Percentiles rank a stretch among this genome's conserved stretches.
Evolutionary conservation across 2,329 filamentous ascomycete species (phyloP).

Genomic region (Penicillium palitans): DNA sequence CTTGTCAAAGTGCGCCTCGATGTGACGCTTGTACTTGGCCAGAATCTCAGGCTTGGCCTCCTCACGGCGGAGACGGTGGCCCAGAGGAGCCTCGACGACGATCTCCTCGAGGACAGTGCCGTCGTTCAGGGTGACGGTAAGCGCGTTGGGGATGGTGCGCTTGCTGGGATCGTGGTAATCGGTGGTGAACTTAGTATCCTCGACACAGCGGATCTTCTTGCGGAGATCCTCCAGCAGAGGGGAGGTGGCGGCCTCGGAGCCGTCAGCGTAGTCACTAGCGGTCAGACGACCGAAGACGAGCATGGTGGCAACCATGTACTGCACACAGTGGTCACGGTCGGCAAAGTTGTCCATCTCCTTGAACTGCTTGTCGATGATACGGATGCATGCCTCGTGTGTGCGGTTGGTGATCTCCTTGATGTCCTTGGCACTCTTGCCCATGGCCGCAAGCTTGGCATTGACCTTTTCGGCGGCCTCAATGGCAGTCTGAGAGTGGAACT

Average conservation of each 20-base stretch:
- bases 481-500: slow-evolving; percentile 98
- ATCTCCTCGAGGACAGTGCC: slow-evolving; percentile 89
- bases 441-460: slow-evolving; percentile 74
- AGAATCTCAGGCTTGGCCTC: slow-evolving; percentile 98
- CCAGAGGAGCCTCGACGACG: slow-evolving; percentile 88
- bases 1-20: slow-evolving; percentile 77
- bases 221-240: slow-evolving; percentile 86
- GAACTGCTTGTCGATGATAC: slow-evolving; percentile 99
- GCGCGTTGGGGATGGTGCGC: slow-evolving; percentile 94
- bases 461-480: slow-evolving; percentile 92
- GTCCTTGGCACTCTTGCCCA: slow-evolving; percentile 89
- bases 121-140: slow-evolving; percentile 93
- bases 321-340: slow-evolving; percentile 98
- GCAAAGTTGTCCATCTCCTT: slow-evolving; percentile 99
- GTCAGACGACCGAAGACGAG: slow-evolving; percentile 91
- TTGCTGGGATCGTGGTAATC: slow-evolving; percentile 94
- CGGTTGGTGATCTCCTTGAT: slow-evolving; percentile 92
- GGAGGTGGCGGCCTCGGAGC: slow-evolving; percentile 86
- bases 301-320: slow-evolving; percentile 99
- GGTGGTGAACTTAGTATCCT: slow-evolving; percentile 89
- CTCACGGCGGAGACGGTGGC: slow-evolving; percentile 84
- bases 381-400: slow-evolving; percentile 96
- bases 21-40: slow-evolving; percentile 91
- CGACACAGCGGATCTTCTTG: slow-evolving; percentile 91
- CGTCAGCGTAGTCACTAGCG: slow-evolving; percentile 90